These are phyloP conservation scores for Pseudoperonospora humuli DNA, from an alignment of 352 stramenopile species.

Conservation along the genomic window DNA sequence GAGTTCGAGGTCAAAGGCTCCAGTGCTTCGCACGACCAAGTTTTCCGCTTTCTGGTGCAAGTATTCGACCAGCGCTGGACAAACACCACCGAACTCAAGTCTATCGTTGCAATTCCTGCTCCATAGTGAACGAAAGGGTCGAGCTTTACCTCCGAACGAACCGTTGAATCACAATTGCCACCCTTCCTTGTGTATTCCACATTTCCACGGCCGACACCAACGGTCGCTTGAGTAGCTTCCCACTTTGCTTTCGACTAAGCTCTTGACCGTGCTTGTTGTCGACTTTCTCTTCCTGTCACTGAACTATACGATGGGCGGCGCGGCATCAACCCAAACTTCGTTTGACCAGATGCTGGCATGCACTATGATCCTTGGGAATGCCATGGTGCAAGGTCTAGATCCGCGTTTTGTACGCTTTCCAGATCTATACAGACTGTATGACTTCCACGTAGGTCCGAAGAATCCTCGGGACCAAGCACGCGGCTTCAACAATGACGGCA, in stretches of 20 bases:
- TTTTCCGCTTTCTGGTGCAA: constrained; percentile 17
- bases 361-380: no score
- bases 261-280: neutral
- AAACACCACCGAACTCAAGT: constrained; percentile 22
- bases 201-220: constrained; percentile 10
- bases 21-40: constrained; percentile 11
- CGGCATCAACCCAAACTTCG: no score
- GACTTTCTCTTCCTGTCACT: constrained; percentile 11
- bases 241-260: constrained; percentile 2
- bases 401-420: no score
- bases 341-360: no score
- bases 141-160: neutral
- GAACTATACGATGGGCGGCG: no score
- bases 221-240: constrained; percentile 6
- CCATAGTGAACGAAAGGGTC: constrained; percentile 6
- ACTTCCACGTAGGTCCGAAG: constrained; percentile 74
- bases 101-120: constrained; percentile 6
- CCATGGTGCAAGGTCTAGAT: no score
- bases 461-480: constrained; percentile 24
- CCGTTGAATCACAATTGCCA: constrained; percentile 12
- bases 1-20: constrained; percentile 32
- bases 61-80: constrained; percentile 30
- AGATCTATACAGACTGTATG: no score
- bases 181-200: constrained; percentile 10
- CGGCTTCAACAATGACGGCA: constrained; percentile 49